These are phyloP conservation scores for Cryptosporidium bovis DNA, from an alignment of 169 alveolate genomes.

Conservation along the genomic window DNA sequence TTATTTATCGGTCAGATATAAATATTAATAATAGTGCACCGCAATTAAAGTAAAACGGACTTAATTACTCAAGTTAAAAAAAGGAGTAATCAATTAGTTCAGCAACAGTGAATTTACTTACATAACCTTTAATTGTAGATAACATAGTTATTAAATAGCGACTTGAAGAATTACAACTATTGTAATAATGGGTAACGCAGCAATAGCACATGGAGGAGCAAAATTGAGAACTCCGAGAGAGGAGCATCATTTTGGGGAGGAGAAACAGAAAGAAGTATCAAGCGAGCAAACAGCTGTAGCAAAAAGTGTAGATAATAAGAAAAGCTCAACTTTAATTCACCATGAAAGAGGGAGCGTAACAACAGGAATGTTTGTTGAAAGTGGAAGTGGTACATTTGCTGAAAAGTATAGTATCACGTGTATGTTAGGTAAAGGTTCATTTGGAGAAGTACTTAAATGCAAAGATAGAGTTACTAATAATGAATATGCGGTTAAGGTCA, in stretches of 20 bases:
- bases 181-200: slow-evolving; percentile 38
- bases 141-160: no score
- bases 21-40: no score
- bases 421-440: slow-evolving; percentile 92
- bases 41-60: no score
- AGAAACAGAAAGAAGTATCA: slow-evolving; percentile 7
- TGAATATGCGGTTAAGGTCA: slow-evolving; percentile 92
- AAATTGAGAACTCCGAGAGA: slow-evolving; percentile 12
- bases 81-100: no score
- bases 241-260: background rate
- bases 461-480: slow-evolving; percentile 86
- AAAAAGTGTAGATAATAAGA: background rate
- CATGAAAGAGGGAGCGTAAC: slow-evolving; percentile 82
- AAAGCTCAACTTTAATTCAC: background rate
- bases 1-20: no score
- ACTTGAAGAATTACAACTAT: background rate
- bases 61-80: no score
- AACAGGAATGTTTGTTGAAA: slow-evolving; percentile 91
- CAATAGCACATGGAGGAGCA: slow-evolving; percentile 18
- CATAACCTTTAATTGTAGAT: no score
- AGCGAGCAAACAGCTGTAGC: background rate
- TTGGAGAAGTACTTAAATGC: slow-evolving; percentile 91
- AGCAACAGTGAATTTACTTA: no score
- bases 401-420: slow-evolving; percentile 88
- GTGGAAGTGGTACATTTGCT: slow-evolving; percentile 84